Percentiles rank a stretch among this genome's conserved stretches.
Evolutionary conservation across 495 filamentous ascomycete genomes (phyloP).

Genomic region (Hypomontagnella monticulosa): DNA sequence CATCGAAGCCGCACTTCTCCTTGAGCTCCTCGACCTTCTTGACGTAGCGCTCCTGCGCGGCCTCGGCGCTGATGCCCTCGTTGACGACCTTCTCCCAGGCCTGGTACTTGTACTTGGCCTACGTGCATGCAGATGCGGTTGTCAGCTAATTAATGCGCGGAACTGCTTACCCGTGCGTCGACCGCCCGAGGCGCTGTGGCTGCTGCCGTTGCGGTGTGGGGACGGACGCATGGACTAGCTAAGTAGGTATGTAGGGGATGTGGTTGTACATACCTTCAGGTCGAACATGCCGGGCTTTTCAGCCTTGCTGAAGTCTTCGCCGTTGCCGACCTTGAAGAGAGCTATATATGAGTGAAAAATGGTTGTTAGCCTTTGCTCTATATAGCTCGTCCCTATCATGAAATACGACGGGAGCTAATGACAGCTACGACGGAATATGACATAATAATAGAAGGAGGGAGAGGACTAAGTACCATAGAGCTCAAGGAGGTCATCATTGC

Average conservation of each 20-base stretch:
- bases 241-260: not conserved
- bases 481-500: slow-evolving; percentile 65
- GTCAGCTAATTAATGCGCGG: slow-evolving; percentile 8
- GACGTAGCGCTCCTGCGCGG: slow-evolving; percentile 82
- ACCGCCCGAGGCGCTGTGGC: not conserved
- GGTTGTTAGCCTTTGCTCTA: slow-evolving; percentile 17
- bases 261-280: slow-evolving; percentile 61
- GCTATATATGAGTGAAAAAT: slow-evolving; percentile 39
- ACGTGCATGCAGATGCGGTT: not conserved
- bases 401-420: too few relatives aligned
- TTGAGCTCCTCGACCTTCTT: slow-evolving; percentile 74
- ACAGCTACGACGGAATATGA: too few relatives aligned
- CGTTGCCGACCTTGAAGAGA: slow-evolving; percentile 63
- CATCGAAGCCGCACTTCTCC: slow-evolving; percentile 69
- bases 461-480: slow-evolving; percentile 53
- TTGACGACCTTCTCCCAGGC: slow-evolving; percentile 74
- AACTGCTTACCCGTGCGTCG: not conserved
- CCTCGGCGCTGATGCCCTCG: slow-evolving; percentile 63
- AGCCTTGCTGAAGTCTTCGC: slow-evolving; percentile 58
- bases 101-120: slow-evolving; percentile 82
- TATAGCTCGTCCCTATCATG: too few relatives aligned
- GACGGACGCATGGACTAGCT: not conserved
- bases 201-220: not conserved
- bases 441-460: not conserved
- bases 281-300: slow-evolving; percentile 61